Evolutionary conservation across 192 early-diverging fungal species (phyloP).

Genomic region (Entophlyctis luteolus): DNA sequence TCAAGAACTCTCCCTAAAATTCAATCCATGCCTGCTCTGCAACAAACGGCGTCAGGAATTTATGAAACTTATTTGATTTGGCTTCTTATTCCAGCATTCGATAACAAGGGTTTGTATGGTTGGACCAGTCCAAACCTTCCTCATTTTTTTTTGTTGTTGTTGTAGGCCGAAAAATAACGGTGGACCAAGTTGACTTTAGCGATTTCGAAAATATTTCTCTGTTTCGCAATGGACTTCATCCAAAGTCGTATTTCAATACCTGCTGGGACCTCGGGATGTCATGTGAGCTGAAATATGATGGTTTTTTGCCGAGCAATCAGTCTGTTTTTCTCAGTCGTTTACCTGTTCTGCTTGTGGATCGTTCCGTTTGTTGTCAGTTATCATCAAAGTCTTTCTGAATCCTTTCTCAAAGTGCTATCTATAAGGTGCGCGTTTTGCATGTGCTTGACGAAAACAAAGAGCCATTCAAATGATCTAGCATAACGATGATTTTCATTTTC

Average conservation of each 20-base stretch:
- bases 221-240: not conserved
- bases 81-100: slow-evolving; percentile 10
- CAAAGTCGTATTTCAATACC: slow-evolving; percentile 8
- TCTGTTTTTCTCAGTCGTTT: not conserved
- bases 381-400: too few species aligned
- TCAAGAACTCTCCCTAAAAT: not conserved
- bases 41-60: slow-evolving; percentile 12
- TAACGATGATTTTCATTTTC: not conserved
- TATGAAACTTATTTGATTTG: slow-evolving; percentile 28
- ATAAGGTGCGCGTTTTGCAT: not conserved
- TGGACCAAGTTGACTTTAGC: not conserved
- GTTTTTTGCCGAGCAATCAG: not conserved
- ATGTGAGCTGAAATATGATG: not conserved
- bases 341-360: slow-evolving; percentile 5
- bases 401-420: not conserved
- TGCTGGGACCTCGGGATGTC: slow-evolving; percentile 6
- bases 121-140: too few species aligned
- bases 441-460: too few species aligned
- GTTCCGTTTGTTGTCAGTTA: slow-evolving; percentile 7
- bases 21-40: not conserved
- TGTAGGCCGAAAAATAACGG: not conserved
- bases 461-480: too few species aligned
- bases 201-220: slow-evolving; percentile 1
- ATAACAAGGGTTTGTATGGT: slow-evolving; percentile 15
- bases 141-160: too few species aligned